These are phyloP conservation scores for Hypoxylon lenormandii DNA, from an alignment of 495 filamentous ascomycete genomes.

Conservation along the genomic window DNA sequence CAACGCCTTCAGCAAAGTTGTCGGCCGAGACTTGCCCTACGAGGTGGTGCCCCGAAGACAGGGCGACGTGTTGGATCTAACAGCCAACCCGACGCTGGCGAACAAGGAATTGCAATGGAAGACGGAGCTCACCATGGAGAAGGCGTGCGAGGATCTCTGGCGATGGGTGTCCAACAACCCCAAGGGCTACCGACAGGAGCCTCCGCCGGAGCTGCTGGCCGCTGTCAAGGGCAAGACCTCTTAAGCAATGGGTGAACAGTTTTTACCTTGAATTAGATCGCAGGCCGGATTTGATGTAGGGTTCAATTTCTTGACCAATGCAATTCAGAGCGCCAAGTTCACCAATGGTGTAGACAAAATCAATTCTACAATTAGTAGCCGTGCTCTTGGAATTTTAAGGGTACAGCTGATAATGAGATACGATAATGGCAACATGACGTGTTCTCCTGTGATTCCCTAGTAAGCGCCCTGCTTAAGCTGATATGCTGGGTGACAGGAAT, in stretches of 20 bases:
- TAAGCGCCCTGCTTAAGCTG: slow-evolving; percentile 4
- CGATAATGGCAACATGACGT: background rate
- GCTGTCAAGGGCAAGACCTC: slow-evolving; percentile 66
- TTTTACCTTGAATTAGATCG: slow-evolving; percentile 14
- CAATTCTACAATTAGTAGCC: background rate
- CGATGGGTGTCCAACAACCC: slow-evolving; percentile 95
- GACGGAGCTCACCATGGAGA: slow-evolving; percentile 87
- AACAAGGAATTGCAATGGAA: slow-evolving; percentile 93
- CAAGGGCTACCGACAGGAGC: slow-evolving; percentile 89
- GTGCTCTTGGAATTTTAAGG: too few relatives aligned
- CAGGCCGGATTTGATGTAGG: slow-evolving; percentile 23
- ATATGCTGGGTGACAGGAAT: slow-evolving; percentile 1
- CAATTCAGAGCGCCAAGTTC: slow-evolving; percentile 6
- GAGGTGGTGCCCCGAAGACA: slow-evolving; percentile 83
- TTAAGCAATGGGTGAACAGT: slow-evolving; percentile 22
- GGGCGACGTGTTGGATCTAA: slow-evolving; percentile 94
- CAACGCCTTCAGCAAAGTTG: slow-evolving; percentile 87
- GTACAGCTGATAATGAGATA: background rate
- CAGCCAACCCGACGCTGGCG: slow-evolving; percentile 86
- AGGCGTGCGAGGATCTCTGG: slow-evolving; percentile 95
- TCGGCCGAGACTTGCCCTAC: slow-evolving; percentile 86
- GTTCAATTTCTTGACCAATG: slow-evolving; percentile 13
- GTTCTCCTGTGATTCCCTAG: background rate
- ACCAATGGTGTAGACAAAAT: slow-evolving; percentile 33
- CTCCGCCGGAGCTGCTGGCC: slow-evolving; percentile 83